These are phyloP conservation scores for Ambrosiella cleistominuta DNA, from an alignment of 2,329 filamentous ascomycete species.

Conservation along the genomic window DNA sequence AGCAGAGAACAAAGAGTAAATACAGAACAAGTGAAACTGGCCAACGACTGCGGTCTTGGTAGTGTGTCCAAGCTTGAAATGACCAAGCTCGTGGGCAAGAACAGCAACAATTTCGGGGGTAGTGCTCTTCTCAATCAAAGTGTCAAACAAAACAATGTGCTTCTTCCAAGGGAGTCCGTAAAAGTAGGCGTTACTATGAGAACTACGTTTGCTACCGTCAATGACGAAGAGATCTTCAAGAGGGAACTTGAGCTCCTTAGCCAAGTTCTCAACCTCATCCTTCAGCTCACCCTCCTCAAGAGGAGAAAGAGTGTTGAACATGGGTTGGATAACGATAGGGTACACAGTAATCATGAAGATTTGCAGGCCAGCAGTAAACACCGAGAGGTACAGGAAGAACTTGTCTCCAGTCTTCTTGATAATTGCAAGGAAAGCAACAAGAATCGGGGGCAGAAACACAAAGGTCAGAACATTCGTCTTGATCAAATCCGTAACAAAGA, in stretches of 20 bases:
- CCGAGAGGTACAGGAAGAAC: conserved; percentile 97
- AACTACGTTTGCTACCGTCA: conserved; percentile 71
- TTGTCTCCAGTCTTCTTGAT: conserved; percentile 81
- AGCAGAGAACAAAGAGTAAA: conserved; percentile 89
- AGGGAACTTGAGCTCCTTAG: conserved; percentile 72
- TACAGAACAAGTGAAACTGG: conserved; percentile 83
- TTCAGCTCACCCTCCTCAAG: conserved; percentile 78
- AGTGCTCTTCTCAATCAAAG: conserved; percentile 85
- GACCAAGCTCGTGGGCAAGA: conserved; percentile 84
- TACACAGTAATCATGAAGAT: conserved; percentile 93
- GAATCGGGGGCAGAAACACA: conserved; percentile 67
- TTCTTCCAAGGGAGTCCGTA: conserved; percentile 98
- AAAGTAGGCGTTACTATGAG: conserved; percentile 86
- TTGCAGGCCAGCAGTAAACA: conserved; percentile 78
- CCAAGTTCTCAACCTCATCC: conserved; percentile 68
- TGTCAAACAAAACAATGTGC: conserved; percentile 99
- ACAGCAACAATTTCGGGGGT: conserved; percentile 88
- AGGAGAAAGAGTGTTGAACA: conserved; percentile 97
- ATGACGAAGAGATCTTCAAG: conserved; percentile 89
- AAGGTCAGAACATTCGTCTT: conserved; percentile 75
- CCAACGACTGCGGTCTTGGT: conserved; percentile 21
- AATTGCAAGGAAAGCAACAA: conserved; percentile 83
- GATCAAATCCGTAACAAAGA: conserved; percentile 80
- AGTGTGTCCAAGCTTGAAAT: conserved; percentile 93
- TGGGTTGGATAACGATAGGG: conserved; percentile 76